Evolutionary conservation across 805 yeast species (phyloP).

Genomic region (Saccharomyces kudriavzevii): DNA sequence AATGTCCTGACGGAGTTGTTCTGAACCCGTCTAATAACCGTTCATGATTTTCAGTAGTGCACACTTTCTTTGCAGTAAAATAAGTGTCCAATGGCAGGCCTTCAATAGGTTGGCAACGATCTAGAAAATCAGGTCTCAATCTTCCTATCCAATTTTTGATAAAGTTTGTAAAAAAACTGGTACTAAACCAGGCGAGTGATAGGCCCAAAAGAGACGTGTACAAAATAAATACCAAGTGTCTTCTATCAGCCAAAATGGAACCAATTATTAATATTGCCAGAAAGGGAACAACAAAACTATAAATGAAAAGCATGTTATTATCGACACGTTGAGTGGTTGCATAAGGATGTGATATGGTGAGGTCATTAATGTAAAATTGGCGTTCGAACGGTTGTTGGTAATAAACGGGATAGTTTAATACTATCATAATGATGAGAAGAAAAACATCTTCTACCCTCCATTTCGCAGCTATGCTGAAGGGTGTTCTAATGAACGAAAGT

Average conservation of each 20-base stretch:
- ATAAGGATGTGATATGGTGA: constrained; percentile 73
- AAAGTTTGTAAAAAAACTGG: constrained; percentile 60
- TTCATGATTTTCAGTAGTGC: constrained; percentile 43
- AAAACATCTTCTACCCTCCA: constrained; percentile 36
- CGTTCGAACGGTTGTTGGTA: constrained; percentile 59
- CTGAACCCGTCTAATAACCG: constrained; percentile 62
- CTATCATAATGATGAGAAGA: constrained; percentile 25
- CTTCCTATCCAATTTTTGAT: constrained; percentile 82
- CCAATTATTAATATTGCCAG: constrained; percentile 31
- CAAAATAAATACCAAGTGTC: constrained; percentile 49
- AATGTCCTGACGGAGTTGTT: constrained; percentile 79
- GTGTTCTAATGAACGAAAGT: constrained; percentile 15
- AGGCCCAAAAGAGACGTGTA: constrained; percentile 64
- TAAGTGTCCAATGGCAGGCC: constrained; percentile 49
- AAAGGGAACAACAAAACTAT: constrained; percentile 46
- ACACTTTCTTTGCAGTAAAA: constrained; percentile 56
- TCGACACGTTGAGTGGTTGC: constrained; percentile 69
- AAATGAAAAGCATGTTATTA: constrained; percentile 43
- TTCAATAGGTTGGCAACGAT: constrained; percentile 65
- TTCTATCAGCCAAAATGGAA: constrained; percentile 34
- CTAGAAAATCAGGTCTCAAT: constrained; percentile 85
- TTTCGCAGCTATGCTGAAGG: constrained; percentile 18
- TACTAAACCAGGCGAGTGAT: constrained; percentile 47
- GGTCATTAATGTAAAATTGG: constrained; percentile 68
- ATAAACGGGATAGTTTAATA: constrained; percentile 30